Conservation (phyloP, 306 rosid genomes). For the Acacia melanoxylon region DNA sequence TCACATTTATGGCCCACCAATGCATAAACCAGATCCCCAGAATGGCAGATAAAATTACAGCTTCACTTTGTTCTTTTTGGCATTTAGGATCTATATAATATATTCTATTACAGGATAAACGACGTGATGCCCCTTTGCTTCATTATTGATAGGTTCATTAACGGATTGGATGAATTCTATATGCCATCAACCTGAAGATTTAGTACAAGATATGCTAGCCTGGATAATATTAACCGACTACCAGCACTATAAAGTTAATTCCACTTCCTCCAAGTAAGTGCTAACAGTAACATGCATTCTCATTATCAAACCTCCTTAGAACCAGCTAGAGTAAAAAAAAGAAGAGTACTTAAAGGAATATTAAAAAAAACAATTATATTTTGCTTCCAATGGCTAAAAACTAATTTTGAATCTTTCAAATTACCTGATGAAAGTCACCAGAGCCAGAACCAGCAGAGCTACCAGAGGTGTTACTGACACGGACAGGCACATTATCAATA, state of each 20-base stretch:
- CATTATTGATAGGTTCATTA: background rate
- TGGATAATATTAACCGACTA: background rate
- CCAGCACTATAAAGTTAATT: background rate
- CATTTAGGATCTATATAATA: background rate
- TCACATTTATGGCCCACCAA: background rate
- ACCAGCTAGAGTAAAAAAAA: background rate
- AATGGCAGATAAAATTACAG: background rate
- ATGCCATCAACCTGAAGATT: background rate
- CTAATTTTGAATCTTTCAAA: background rate
- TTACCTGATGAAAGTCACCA: conserved; percentile 96
- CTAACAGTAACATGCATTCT: background rate
- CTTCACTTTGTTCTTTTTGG: conserved; percentile 8
- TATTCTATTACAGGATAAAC: background rate
- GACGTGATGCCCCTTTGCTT: background rate
- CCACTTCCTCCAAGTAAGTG: background rate
- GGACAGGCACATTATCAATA: conserved; percentile 90
- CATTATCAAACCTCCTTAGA: background rate
- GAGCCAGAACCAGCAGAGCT: conserved; percentile 98
- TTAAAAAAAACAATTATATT: background rate
- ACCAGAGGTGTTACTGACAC: conserved; percentile 93
- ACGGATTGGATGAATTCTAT: background rate
- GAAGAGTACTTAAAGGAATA: background rate
- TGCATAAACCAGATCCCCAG: background rate
- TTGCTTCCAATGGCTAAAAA: background rate
- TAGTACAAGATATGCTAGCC: background rate